Evolutionary conservation across 1,284 basidiomycete genomes (phyloP), one percentile per base, ranked within the genome.

Genomic region (Cutaneotrichosporon curvatum): DNA sequence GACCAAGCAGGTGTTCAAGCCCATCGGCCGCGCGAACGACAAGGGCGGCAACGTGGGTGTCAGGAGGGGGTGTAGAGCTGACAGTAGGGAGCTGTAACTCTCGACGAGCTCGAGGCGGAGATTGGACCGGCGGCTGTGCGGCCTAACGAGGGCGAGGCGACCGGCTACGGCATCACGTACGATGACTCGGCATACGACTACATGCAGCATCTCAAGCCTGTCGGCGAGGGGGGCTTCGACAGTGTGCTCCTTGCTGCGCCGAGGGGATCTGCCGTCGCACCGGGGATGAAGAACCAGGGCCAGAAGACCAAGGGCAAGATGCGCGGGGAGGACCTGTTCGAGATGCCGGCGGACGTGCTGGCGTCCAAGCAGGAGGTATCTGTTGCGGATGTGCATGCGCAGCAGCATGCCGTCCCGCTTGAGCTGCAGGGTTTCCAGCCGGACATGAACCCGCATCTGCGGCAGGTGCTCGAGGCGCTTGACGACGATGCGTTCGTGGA

Each of bases 101-200:
- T 79, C 8, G 78, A 79, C 18, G 81, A 83, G n/a, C 72, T 82
- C 40, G 74, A 72, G 30, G 62, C 67, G 14, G 47, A 48, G 2
- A 22, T 67, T 19, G 61, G 65, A 45, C 66, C 61, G 37, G 53
- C 45, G 28, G 48, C 50, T 20, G 58, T 70, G 25, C 61, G 70
- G 31, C 51, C 53, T 6, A 76, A 78, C 44, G 72, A 77, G 51
- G 95, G 92, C 47, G 88, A 98, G 74, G 95, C 95, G 0, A 77
- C 87, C 4, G 67, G 81, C 20, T 95, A 97, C 69, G 94, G 91
- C 10, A 76, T 99, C 63, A 91, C 90, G 73, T 98, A 81, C 74
- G 92, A 98, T 73, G 94, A 99, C 65, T 87, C 88, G n/a, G 80
- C 88, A 47, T 99, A 99, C 75, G 88, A 99, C 71, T 99, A 99